Percentiles rank a stretch among this genome's conserved stretches.
phyloP scores from a whole-genome alignment of 2,329 filamentous ascomycete species.

The Zymoseptoria pseudotritici region DNA sequence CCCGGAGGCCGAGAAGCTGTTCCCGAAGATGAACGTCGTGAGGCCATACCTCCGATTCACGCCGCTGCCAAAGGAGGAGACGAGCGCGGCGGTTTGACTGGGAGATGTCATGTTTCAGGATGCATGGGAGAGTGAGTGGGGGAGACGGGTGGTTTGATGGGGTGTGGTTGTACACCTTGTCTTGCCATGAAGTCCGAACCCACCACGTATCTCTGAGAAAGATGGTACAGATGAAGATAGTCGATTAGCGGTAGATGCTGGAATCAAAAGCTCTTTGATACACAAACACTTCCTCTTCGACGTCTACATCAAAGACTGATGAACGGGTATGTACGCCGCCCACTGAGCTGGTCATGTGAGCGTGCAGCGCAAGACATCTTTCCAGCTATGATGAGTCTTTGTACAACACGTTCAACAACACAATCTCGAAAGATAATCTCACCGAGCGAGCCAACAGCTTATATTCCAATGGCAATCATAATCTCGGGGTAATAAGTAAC shows the following conservation, averaged over 20 bases:
- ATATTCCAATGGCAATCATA: no score
- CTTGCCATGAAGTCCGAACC: background rate
- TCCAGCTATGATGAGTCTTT: no score
- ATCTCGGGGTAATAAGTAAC: no score
- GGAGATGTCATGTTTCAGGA: constrained; percentile 15
- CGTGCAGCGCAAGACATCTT: no score
- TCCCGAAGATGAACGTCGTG: constrained; percentile 53
- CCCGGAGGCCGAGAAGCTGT: constrained; percentile 51
- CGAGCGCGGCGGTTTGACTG: constrained; percentile 38
- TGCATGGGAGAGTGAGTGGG: constrained; percentile 21
- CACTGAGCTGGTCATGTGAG: no score
- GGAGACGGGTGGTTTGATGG: constrained; percentile 2
- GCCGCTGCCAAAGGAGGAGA: constrained; percentile 52
- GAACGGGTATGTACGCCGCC: no score
- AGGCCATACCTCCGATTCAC: constrained; percentile 57
- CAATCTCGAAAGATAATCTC: no score
- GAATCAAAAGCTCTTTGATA: background rate
- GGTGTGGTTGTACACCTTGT: background rate
- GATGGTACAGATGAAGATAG: background rate
- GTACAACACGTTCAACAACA: no score
- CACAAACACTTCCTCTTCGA: background rate
- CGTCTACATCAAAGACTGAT: no score
- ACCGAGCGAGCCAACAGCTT: no score
- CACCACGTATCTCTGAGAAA: background rate
- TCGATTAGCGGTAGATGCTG: background rate